These are phyloP conservation scores for Boletus rubroflammeus DNA, from an alignment of 768 basidiomycete genomes.

Conservation along the genomic window DNA sequence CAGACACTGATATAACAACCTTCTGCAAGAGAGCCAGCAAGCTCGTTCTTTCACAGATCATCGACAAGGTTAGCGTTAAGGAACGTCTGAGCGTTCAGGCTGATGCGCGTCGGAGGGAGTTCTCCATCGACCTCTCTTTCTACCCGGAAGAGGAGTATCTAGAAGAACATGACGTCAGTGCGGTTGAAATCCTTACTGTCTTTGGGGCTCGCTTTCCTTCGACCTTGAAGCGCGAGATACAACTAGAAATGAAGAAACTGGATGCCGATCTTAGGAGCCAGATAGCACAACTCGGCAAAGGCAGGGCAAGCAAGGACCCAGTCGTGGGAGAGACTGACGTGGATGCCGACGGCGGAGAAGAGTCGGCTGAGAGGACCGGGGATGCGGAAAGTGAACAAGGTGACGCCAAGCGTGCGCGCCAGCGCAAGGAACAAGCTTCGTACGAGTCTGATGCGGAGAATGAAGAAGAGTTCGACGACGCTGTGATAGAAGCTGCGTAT, in stretches of 20 bases:
- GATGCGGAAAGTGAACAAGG: conserved; percentile 75
- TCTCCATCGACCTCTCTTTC: conserved; percentile 77
- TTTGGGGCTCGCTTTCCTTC: conserved; percentile 76
- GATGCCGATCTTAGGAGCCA: conserved; percentile 76
- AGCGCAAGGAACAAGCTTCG: conserved; percentile 67
- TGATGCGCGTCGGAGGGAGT: conserved; percentile 69
- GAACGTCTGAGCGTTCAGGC: conserved; percentile 70
- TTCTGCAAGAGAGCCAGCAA: conserved; percentile 91
- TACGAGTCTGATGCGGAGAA: conserved; percentile 61
- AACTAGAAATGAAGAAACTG: conserved; percentile 79
- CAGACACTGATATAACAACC: conserved; percentile 53
- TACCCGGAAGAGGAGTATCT: conserved; percentile 84
- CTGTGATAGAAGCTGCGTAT: conserved; percentile 59
- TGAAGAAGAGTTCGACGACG: conserved; percentile 48
- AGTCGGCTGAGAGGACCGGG: conserved; percentile 38
- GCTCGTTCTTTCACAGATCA: conserved; percentile 82
- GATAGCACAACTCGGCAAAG: conserved; percentile 80
- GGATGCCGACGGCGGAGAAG: conserved; percentile 54
- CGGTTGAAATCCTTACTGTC: conserved; percentile 65
- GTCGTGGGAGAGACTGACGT: conserved; percentile 43
- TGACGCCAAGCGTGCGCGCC: conserved; percentile 71
- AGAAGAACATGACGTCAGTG: conserved; percentile 75
- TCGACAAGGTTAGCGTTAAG: conserved; percentile 77
- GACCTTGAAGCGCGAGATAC: conserved; percentile 81
- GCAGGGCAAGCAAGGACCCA: conserved; percentile 48